Base-by-base conservation (phyloP, 116 monocot genomes). In the Iris pallida region DNA sequence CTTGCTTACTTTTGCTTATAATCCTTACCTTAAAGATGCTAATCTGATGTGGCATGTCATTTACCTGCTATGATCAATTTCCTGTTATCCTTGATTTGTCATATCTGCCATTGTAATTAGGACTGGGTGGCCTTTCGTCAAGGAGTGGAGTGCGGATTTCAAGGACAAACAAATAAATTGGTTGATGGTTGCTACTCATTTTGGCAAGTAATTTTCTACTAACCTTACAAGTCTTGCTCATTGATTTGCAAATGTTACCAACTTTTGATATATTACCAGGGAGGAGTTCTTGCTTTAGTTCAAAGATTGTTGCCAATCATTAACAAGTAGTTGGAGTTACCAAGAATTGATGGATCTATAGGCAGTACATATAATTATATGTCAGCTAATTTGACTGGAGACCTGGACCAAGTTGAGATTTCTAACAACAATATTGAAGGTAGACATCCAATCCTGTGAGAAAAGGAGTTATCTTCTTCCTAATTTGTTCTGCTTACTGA, bases 151-250 rank as follows among this genome's bases (percentile, higher is more conserved):
- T 80, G 83, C 65, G 97, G 97, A 45, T 92, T 97, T 85, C 97
- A 97, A 80, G 97, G 97, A 15, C 82, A 92, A 73, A 83, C 78
- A 68, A 97, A 97, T 80, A 97, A 97, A 71, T 78, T 97, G 68
- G 97, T 97, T 65, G 97, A 97, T 82, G 97, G 97, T 66, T 97
- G 97, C 80, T 97, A 97, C 67, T 90, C 97, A 47, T 97, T 92
- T 90, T 97, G 97, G 97, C 97, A 92, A 82, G 96, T 97, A 86
- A 82, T 72, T 55, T 52, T 65, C 49, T 30, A 30, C 30, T 30
- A 30, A 30, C 30, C 30, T 30, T 30, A 3, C 30, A 30, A 30
- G 30, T 30, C 30, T 71, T 67, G 53, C 57, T 46, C 54, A 51
- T 75, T 63, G n/a, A 42, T 59, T 45, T 55, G 2, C 8, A 6